phyloP scores from a whole-genome alignment of 192 early-diverging fungal species.

The Helicostylum pulchrum region DNA sequence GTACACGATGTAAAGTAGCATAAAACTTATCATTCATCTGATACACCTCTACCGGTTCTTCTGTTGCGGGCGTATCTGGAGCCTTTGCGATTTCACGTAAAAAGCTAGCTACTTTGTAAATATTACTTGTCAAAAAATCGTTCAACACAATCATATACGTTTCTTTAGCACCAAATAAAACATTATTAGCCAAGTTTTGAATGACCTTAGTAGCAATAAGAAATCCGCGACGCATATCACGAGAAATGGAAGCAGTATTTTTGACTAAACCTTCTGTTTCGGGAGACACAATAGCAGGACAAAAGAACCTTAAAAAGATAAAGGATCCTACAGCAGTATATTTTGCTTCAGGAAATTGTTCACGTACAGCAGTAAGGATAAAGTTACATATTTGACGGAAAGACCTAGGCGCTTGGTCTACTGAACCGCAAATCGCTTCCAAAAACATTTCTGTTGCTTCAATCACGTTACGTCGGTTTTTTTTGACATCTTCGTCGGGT shows the following conservation, averaged over 20 bases:
- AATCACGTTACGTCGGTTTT: slow-evolving; percentile 65
- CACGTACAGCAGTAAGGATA: slow-evolving; percentile 58
- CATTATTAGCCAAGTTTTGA: slow-evolving; percentile 83
- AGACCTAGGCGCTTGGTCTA: slow-evolving; percentile 49
- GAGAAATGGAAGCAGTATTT: slow-evolving; percentile 48
- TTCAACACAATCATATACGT: slow-evolving; percentile 76
- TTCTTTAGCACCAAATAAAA: slow-evolving; percentile 83
- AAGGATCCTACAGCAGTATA: slow-evolving; percentile 79
- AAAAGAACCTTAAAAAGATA: slow-evolving; percentile 81
- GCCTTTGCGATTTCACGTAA: slow-evolving; percentile 57
- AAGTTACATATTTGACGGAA: slow-evolving; percentile 66
- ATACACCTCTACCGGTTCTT: background rate
- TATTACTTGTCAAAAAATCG: slow-evolving; percentile 68
- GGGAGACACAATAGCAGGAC: slow-evolving; percentile 80
- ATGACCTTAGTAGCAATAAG: slow-evolving; percentile 81
- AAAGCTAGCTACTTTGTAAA: slow-evolving; percentile 58
- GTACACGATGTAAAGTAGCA: slow-evolving; percentile 47
- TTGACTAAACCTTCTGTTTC: slow-evolving; percentile 40
- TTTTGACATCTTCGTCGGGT: slow-evolving; percentile 49
- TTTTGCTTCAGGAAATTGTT: slow-evolving; percentile 65
- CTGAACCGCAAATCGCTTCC: slow-evolving; percentile 64
- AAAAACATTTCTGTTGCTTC: slow-evolving; percentile 60
- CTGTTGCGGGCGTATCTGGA: background rate
- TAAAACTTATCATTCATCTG: slow-evolving; percentile 22
- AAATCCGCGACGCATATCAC: slow-evolving; percentile 72